These are phyloP conservation scores for Juglanconis sp. DNA, from an alignment of 2,329 filamentous ascomycete species.

Conservation along the genomic window DNA sequence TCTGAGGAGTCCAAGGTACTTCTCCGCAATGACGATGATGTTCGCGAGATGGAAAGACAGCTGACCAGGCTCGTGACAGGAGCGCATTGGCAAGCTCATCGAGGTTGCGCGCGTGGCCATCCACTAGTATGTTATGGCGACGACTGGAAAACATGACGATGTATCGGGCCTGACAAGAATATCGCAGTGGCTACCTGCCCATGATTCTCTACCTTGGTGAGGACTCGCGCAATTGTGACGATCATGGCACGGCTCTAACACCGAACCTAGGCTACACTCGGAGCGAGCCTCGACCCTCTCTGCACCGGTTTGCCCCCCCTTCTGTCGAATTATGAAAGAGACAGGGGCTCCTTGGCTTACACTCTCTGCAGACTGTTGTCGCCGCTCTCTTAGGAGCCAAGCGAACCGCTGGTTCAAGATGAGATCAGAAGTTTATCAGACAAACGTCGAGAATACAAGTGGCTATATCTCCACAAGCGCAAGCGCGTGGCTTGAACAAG, in stretches of 20 bases:
- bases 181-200: slow-evolving; percentile 82
- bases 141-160: neutral
- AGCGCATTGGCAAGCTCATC: slow-evolving; percentile 96
- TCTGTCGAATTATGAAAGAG: neutral
- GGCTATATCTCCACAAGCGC: neutral
- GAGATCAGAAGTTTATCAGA: neutral
- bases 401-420: slow-evolving; percentile 1
- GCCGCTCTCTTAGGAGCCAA: slow-evolving; percentile 53
- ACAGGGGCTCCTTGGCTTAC: slow-evolving; percentile 6
- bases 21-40: neutral
- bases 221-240: neutral
- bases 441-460: neutral
- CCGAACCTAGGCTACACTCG: slow-evolving; percentile 73
- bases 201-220: slow-evolving; percentile 92
- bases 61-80: slow-evolving; percentile 49
- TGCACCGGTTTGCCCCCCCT: slow-evolving; percentile 14
- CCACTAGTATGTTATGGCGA: slow-evolving; percentile 73
- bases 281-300: slow-evolving; percentile 82
- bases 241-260: slow-evolving; percentile 16
- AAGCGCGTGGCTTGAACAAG: neutral
- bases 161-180: slow-evolving; percentile 31
- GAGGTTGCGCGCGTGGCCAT: slow-evolving; percentile 90
- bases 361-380: slow-evolving; percentile 19
- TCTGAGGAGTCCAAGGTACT: slow-evolving; percentile 96
- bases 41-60: neutral